Conservation (phyloP, 768 basidiomycete species). For the Hypsizygus marmoreus region DNA sequence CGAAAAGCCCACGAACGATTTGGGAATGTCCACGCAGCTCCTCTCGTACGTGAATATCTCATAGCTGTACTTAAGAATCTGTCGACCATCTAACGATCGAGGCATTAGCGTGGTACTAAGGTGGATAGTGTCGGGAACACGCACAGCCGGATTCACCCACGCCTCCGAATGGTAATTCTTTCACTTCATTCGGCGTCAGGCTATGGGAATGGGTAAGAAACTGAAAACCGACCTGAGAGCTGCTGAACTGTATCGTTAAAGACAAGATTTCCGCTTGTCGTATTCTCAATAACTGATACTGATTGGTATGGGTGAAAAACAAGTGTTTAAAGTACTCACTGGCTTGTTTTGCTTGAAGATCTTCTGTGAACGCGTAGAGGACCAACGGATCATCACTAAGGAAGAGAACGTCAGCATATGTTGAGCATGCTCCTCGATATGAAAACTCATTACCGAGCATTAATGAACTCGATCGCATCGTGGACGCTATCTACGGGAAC, state of each 20-base stretch:
- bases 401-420: conserved; percentile 2
- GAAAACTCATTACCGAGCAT: conserved; percentile 40
- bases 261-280: conserved; percentile 55
- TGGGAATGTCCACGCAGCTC: conserved; percentile 51
- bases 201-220: background rate
- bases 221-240: conserved; percentile 40
- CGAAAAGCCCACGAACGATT: conserved; percentile 39
- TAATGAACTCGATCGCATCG: conserved; percentile 58
- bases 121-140: conserved; percentile 19
- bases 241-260: conserved; percentile 67
- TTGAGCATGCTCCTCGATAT: background rate
- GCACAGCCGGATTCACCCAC: conserved; percentile 67
- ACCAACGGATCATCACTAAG: conserved; percentile 59
- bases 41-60: conserved; percentile 56
- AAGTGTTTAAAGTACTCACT: conserved; percentile 27
- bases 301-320: background rate
- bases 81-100: conserved; percentile 50
- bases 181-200: conserved; percentile 18
- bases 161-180: conserved; percentile 50
- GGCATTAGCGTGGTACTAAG: background rate
- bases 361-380: conserved; percentile 64
- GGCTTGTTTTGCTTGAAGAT: conserved; percentile 37
- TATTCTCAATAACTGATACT: conserved; percentile 50
- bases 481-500: conserved; percentile 56
- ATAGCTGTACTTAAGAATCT: conserved; percentile 53